Conservation (phyloP, 202 grass and related monocot species). For the Setaria viridis region DNA sequence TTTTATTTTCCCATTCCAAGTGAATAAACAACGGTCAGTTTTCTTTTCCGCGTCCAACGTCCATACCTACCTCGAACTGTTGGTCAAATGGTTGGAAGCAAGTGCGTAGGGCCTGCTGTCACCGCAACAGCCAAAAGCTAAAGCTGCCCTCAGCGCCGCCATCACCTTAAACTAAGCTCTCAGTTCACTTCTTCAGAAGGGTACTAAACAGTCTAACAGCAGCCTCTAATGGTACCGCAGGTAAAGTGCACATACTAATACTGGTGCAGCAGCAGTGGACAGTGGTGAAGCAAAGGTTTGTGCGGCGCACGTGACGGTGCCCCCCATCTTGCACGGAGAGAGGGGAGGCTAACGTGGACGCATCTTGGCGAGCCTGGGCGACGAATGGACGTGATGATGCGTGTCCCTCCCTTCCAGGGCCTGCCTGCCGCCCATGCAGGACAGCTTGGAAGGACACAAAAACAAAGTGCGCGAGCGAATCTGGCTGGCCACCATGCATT, state of each 20-base stretch:
- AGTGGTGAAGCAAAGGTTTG: background rate
- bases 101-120: constrained; percentile 12
- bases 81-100: constrained; percentile 29
- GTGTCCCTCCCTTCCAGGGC: background rate
- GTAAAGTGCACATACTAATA: constrained; percentile 23
- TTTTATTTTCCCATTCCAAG: background rate
- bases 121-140: background rate
- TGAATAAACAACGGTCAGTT: background rate
- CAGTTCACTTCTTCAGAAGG: background rate
- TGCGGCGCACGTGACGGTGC: constrained; percentile 42
- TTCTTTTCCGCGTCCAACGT: constrained; percentile 24
- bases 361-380: background rate
- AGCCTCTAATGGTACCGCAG: background rate
- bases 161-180: background rate
- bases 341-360: constrained; percentile 7
- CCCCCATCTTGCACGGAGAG: background rate
- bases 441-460: constrained; percentile 25
- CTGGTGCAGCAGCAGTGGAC: background rate
- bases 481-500: constrained; percentile 17
- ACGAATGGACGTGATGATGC: constrained; percentile 30
- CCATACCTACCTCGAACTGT: constrained; percentile 43
- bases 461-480: constrained; percentile 36
- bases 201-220: background rate
- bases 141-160: constrained; percentile 37
- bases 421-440: constrained; percentile 23